Conservation (phyloP, 176 grass and related monocot species). For the Musa beccarii region DNA sequence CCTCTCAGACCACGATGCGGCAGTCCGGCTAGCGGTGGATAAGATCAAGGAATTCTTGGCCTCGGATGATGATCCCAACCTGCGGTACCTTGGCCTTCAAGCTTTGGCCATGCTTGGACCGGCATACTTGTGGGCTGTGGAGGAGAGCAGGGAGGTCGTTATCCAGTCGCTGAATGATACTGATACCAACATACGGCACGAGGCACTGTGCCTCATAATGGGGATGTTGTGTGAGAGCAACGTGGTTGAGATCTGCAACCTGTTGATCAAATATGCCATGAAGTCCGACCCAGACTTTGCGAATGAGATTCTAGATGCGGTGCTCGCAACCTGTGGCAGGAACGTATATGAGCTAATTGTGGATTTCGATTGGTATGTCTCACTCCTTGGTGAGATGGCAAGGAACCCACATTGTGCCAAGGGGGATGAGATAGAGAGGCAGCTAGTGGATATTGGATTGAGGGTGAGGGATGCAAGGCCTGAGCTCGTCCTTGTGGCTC, state of each 20-base stretch:
- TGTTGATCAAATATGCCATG: conserved; percentile 50
- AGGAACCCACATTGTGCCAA: conserved; percentile 57
- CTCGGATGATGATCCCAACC: conserved; percentile 65
- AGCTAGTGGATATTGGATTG: conserved; percentile 79
- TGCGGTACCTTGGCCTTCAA: conserved; percentile 77
- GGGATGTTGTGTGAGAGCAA: conserved; percentile 43
- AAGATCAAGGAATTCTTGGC: conserved; percentile 68
- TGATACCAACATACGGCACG: conserved; percentile 54
- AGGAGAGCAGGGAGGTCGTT: conserved; percentile 44
- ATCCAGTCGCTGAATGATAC: conserved; percentile 43
- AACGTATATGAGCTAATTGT: conserved; percentile 68
- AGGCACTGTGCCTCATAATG: conserved; percentile 66
- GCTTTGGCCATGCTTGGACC: conserved; percentile 58
- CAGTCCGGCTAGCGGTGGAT: conserved; percentile 51
- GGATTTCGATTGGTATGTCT: conserved; percentile 92
- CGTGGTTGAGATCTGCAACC: conserved; percentile 38
- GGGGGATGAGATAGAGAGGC: conserved; percentile 69
- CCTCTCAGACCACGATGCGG: conserved; percentile 37
- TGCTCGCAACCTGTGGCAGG: conserved; percentile 51
- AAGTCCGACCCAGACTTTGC: conserved; percentile 71
- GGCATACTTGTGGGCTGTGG: conserved; percentile 32
- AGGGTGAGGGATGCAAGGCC: conserved; percentile 70
- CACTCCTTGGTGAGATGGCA: conserved; percentile 56
- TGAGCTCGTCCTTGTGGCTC: conserved; percentile 58
- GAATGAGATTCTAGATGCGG: conserved; percentile 62